Base-by-base conservation (phyloP, 2,329 filamentous ascomycete species). In the Aspergillus brasiliensis region DNA sequence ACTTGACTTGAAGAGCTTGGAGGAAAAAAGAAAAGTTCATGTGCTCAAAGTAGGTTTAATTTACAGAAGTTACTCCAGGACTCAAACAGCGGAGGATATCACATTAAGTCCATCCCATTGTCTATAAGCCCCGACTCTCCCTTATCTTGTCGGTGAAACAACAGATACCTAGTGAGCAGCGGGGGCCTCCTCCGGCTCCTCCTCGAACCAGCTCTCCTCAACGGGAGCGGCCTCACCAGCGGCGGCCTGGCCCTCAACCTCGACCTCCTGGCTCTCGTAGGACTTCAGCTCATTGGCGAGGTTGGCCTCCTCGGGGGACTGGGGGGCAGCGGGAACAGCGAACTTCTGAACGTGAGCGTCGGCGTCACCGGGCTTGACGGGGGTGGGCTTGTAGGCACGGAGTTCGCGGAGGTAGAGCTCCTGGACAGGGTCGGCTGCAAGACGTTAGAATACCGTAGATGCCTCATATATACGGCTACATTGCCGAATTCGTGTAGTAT, bases 381-480 rank as follows among this genome's bases (percentile, higher is more conserved):
- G 83, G 59, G 91, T 83, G 66, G 88, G 83, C 87, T 98, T 98
- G 90, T 97, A 98, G 81, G 88, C 87, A 83, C 94, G 95, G 77
- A 99, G 88, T 82, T 98, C 93, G 80, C 89, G 90, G 71, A 99
- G 88, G 86, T 99, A 99, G 76, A 99, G 87, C 78, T 98, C 94
- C 82, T 98, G 95, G 72, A 99, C 91, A 74, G 97, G 88, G 80
- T 99, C 95, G 87, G 91, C 95, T 98, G 76, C 38, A 66, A 56
- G 54, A 61, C 57, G 64, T 73, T 65, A 69, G 67, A 58, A 19
- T n/a, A 21, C n/a, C 46, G 46, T 49, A 49, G n/a, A 49, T 49
- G 46, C 25, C 46, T 49, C 46, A 28, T n/a, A 59, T 65, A 40
- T 34, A 58, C 44, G 15, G 34, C 21, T 42, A 34, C 34, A 46